Percentiles rank a stretch among this genome's conserved stretches.
These are phyloP conservation scores for Alloteropsis semialata DNA, from an alignment of 176 grass and related monocot species.

Conservation along the genomic window DNA sequence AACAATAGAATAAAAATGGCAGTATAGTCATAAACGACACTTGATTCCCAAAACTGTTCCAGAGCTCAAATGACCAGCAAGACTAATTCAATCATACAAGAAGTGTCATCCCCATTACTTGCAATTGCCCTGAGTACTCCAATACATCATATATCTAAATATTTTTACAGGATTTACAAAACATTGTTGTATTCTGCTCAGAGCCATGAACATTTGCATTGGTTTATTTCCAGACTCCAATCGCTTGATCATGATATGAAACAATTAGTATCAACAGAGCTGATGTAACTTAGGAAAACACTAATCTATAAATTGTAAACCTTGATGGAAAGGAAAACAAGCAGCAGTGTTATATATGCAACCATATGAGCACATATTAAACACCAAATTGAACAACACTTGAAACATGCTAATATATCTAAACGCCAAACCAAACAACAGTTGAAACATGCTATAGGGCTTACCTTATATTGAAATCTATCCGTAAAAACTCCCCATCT, in stretches of 20 bases:
- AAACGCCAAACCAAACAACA: neutral
- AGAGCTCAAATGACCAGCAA: conserved; percentile 2
- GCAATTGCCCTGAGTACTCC: neutral
- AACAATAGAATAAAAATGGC: neutral
- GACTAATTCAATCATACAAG: neutral
- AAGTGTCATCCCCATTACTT: neutral
- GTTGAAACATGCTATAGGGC: neutral
- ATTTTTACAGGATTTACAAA: conserved; percentile 6
- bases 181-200: conserved; percentile 1
- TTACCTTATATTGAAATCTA: conserved; percentile 97
- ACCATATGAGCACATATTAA: neutral
- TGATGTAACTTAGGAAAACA: neutral
- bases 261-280: neutral
- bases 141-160: neutral
- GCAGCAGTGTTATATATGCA: neutral
- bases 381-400: no score
- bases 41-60: neutral
- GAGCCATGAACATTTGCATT: neutral
- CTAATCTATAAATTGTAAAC: conserved; percentile 1
- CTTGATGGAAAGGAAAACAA: neutral
- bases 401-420: neutral
- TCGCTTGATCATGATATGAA: conserved; percentile 12
- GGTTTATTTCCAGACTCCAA: no score
- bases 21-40: neutral
- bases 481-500: conserved; percentile 89